Conservation (phyloP, 331 rosid genomes). For the Saraca asoca region DNA sequence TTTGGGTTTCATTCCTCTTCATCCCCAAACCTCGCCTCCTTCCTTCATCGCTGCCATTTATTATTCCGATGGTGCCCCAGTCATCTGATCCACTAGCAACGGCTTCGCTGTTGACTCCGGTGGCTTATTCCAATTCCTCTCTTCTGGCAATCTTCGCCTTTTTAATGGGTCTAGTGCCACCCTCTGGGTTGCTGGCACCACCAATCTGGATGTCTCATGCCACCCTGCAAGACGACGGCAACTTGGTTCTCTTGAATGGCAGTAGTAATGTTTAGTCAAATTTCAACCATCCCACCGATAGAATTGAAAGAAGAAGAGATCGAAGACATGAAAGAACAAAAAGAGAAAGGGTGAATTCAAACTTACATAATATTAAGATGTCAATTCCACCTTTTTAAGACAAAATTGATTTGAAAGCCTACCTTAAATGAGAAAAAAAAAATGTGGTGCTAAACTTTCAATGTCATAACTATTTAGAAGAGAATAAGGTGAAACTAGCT, state of each 20-base stretch:
- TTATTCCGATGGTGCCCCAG: slow-evolving; percentile 37
- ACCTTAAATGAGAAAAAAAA: no score
- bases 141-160: slow-evolving; percentile 49
- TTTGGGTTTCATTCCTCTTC: slow-evolving; percentile 40
- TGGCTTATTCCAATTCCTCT: slow-evolving; percentile 43
- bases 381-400: no score
- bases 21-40: slow-evolving; percentile 39
- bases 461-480: no score
- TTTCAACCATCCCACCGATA: slow-evolving; percentile 49
- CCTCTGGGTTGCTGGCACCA: slow-evolving; percentile 48
- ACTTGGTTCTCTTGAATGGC: slow-evolving; percentile 36
- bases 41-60: slow-evolving; percentile 45
- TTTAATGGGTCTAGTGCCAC: slow-evolving; percentile 41
- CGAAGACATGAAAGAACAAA: no score
- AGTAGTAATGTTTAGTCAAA: slow-evolving; percentile 45
- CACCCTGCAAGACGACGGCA: slow-evolving; percentile 38
- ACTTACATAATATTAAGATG: no score
- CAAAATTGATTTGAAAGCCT: no score
- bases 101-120: slow-evolving; percentile 40
- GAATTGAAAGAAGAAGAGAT: no score
- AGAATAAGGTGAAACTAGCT: no score
- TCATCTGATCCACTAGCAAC: slow-evolving; percentile 40
- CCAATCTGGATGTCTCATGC: slow-evolving; percentile 51
- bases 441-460: no score
- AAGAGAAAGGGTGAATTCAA: no score